A percentile compares a stretch with the other conserved stretches of the same genome.
Conservation (phyloP, 208 protist species). For the Crithidia acanthocephali region DNA sequence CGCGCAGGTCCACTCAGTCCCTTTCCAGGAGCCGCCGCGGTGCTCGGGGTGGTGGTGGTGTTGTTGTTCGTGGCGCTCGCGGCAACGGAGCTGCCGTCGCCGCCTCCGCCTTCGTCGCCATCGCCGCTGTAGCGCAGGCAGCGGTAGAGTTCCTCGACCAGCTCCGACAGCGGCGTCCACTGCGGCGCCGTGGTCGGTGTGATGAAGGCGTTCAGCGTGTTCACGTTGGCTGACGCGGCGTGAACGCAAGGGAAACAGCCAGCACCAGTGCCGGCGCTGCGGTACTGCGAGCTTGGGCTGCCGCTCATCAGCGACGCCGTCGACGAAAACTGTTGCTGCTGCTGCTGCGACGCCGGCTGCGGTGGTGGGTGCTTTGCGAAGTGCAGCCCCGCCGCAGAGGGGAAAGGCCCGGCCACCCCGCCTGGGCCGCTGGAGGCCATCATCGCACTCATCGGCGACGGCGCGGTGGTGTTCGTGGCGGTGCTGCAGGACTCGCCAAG, state of each 20-base stretch:
- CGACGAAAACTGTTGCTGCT: too few species aligned
- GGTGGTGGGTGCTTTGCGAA: not conserved
- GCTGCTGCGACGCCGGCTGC: not conserved
- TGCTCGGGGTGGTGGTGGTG: not conserved
- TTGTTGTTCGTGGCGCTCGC: not conserved
- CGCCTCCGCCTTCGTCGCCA: not conserved
- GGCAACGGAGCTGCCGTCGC: not conserved
- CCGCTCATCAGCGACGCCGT: not conserved
- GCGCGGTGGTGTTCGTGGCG: conserved; percentile 10
- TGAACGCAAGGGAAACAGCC: conserved; percentile 1
- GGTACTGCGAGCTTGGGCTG: conserved; percentile 7
- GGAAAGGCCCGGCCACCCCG: conserved; percentile 9
- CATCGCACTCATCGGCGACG: conserved; percentile 7
- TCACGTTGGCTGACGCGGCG: conserved; percentile 1
- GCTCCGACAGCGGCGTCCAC: conserved; percentile 69
- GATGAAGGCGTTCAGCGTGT: conserved; percentile 73
- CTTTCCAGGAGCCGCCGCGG: not conserved
- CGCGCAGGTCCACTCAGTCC: not conserved
- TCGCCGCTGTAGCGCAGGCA: conserved; percentile 38
- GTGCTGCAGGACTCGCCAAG: conserved; percentile 17
- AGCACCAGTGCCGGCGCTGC: not conserved
- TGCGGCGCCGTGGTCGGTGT: conserved; percentile 53
- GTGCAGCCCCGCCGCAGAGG: not conserved
- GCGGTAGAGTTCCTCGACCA: conserved; percentile 57
- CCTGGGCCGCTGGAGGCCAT: conserved; percentile 4